phyloP scores from a whole-genome alignment of 2,329 filamentous ascomycete species.

The Tympanopsis confertula region DNA sequence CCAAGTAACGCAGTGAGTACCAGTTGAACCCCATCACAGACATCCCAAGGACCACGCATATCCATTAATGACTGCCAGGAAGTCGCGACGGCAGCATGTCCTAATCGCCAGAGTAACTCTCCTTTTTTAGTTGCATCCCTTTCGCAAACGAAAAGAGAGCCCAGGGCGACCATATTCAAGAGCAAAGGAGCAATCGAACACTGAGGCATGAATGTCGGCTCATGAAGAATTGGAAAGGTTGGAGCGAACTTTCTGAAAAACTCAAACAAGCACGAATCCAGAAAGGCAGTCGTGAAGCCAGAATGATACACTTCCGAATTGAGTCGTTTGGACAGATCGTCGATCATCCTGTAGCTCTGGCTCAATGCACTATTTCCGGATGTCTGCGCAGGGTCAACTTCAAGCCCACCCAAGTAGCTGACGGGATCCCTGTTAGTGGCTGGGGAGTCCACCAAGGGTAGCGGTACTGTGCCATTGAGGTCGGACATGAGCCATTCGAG shows the following conservation, averaged over 20 bases:
- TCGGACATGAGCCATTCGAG: background rate
- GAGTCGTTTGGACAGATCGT: conserved; percentile 8
- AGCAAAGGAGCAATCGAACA: background rate
- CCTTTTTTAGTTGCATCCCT: conserved; percentile 6
- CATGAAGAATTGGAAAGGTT: background rate
- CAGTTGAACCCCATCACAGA: conserved; percentile 7
- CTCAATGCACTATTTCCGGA: conserved; percentile 6
- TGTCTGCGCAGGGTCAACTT: background rate
- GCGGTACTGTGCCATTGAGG: background rate
- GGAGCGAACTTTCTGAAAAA: conserved; percentile 7
- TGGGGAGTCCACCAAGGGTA: background rate
- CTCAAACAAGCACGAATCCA: conserved; percentile 8
- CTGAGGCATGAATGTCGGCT: background rate
- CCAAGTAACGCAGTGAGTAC: conserved; percentile 4
- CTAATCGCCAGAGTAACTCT: conserved; percentile 10
- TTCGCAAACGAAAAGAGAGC: conserved; percentile 1
- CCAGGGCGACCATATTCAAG: background rate
- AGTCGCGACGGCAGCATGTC: conserved; percentile 9
- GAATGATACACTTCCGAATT: conserved; percentile 7
- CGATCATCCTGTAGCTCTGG: conserved; percentile 7
- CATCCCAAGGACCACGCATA: conserved; percentile 7
- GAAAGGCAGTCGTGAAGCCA: conserved; percentile 8
- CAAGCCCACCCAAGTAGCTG: background rate
- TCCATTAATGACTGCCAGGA: conserved; percentile 9
- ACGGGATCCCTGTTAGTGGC: no score